Evolutionary conservation across 805 yeast species (phyloP).

Genomic region (Candida andamanensis): DNA sequence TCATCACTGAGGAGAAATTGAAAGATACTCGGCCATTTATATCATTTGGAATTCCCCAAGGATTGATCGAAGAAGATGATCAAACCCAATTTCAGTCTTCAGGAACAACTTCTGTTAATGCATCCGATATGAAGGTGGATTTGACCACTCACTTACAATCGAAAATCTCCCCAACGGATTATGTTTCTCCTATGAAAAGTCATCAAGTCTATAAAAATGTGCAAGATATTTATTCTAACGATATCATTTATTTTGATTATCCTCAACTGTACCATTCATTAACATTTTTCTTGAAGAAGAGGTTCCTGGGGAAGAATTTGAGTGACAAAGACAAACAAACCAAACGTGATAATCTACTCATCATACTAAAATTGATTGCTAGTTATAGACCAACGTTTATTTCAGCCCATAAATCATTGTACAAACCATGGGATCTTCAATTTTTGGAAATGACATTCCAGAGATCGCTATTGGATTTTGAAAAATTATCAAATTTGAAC

Average conservation of each 20-base stretch:
- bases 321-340: slow-evolving; percentile 21
- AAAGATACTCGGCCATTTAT: slow-evolving; percentile 37
- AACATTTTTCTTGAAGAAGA: slow-evolving; percentile 46
- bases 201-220: slow-evolving; percentile 51
- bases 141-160: slow-evolving; percentile 4
- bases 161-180: slow-evolving; percentile 13
- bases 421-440: slow-evolving; percentile 63
- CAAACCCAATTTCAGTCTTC: slow-evolving; percentile 4
- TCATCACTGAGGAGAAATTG: slow-evolving; percentile 7
- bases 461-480: slow-evolving; percentile 40
- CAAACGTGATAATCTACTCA: slow-evolving; percentile 29
- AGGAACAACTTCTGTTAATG: background rate
- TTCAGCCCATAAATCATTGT: slow-evolving; percentile 64
- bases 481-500: slow-evolving; percentile 43
- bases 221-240: slow-evolving; percentile 46
- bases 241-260: slow-evolving; percentile 50
- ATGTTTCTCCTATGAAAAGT: slow-evolving; percentile 53
- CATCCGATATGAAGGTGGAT: slow-evolving; percentile 4
- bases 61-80: slow-evolving; percentile 5
- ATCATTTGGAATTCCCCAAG: slow-evolving; percentile 27
- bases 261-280: slow-evolving; percentile 60
- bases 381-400: slow-evolving; percentile 72
- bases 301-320: slow-evolving; percentile 51
- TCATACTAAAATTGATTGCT: slow-evolving; percentile 54
- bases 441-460: slow-evolving; percentile 44